Base-by-base conservation (phyloP, 345 rosid species). In the Jatropha curcas region DNA sequence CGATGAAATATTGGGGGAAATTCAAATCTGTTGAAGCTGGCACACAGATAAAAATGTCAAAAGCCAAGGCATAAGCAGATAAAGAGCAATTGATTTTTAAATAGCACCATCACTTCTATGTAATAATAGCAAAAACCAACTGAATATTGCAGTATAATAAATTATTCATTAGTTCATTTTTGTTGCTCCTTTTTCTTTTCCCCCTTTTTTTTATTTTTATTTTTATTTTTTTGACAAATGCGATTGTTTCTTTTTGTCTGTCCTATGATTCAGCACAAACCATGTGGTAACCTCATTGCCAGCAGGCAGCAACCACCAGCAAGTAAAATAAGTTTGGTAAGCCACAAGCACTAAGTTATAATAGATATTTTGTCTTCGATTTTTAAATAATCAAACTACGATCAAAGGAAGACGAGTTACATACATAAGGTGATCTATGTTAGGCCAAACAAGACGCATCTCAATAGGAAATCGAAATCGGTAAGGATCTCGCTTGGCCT, bases 401-500 rank as follows among this genome's bases (percentile, higher is more conserved):
- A n/a, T 27, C 34, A 20, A 52, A 55, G 37, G 12, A 43, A 34
- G 31, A 31, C 52, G 31, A 68, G 22, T 58, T 71, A 76, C 95
- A 74, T 90, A 94, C 98, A 94, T 86, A 81, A 92, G 82, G 80
- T 94, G 95, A 82, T 94, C 98, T 73, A 94, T 89, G 74, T 92
- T 92, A 55, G 97, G 98, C 77, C 85, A 79, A 58, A 92, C 92
- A 55, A 94, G 88, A 55, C 96, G 96, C 97, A 94, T 77, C 82
- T 94, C 98, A 65, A 94, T 84, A 11, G 97, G 98, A 87, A 92
- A 94, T 65, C 97, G 87, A 77, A 88, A 94, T 67, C 93, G 85
- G 79, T 90, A 87, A 67, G 98, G 97, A 84, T 94, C 97, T 68
- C 95, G 80, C 84, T 94, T 94, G 70, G 95, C 98, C 97, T 94